A percentile compares a stretch with the other conserved stretches of the same genome.
Evolutionary conservation across 2,329 filamentous ascomycete genomes (phyloP).

Genomic region (Microsporum ferrugineum): DNA sequence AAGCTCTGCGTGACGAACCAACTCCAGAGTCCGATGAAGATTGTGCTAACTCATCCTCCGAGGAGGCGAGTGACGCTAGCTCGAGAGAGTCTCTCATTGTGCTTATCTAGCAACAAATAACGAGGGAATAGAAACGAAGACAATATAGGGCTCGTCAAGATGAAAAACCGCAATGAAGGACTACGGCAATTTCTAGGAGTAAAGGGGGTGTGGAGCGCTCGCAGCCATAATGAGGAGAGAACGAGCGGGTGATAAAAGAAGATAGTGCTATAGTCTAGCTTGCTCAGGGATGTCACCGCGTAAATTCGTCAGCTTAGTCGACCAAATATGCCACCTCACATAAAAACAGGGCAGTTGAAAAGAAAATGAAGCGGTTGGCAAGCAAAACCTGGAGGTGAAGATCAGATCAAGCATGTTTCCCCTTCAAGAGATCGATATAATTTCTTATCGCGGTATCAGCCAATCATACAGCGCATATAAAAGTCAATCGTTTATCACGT

Average conservation of each 20-base stretch:
- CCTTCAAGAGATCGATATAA: background rate
- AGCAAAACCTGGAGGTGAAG: background rate
- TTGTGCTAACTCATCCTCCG: conserved; percentile 50
- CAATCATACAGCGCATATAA: background rate
- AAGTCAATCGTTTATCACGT: background rate
- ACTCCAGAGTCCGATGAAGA: conserved; percentile 70
- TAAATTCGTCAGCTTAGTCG: background rate
- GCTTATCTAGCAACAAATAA: background rate
- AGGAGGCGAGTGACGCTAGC: conserved; percentile 86
- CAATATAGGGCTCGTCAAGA: background rate
- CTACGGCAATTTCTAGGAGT: background rate
- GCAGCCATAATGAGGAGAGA: background rate
- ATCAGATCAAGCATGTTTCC: background rate
- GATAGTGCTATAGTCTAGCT: background rate
- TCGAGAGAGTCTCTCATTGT: conserved; percentile 75
- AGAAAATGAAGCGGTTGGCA: background rate
- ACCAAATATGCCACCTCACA: background rate
- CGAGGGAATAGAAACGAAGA: background rate
- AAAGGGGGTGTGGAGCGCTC: background rate
- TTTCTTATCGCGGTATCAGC: background rate
- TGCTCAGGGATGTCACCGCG: background rate
- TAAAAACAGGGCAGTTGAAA: background rate
- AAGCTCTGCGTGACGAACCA: conserved; percentile 83
- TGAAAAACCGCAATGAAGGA: background rate
- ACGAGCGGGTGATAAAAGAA: background rate